phyloP scores from a whole-genome alignment of 768 basidiomycete genomes.

The Pleurotus sapidus region DNA sequence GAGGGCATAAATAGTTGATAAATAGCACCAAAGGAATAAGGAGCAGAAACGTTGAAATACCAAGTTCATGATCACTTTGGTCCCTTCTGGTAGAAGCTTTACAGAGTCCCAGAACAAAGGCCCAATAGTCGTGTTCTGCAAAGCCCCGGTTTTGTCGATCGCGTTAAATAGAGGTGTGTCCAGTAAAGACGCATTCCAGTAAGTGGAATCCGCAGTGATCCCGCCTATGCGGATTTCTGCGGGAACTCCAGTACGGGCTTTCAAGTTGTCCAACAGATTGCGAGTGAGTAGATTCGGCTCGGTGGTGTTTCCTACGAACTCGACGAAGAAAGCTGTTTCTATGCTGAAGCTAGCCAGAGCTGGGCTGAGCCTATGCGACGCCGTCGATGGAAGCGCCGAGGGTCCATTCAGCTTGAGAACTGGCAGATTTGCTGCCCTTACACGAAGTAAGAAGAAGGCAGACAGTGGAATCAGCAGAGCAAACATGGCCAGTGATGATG shows the following conservation, averaged over 20 bases:
- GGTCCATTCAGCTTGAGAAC: conserved; percentile 36
- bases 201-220: conserved; percentile 52
- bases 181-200: conserved; percentile 38
- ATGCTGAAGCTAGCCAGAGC: conserved; percentile 52
- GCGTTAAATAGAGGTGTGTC: conserved; percentile 39
- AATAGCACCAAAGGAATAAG: too few species aligned
- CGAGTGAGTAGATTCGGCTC: conserved; percentile 40
- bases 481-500: not conserved
- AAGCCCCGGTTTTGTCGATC: conserved; percentile 37
- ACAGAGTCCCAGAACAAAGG: conserved; percentile 48
- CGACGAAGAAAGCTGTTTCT: conserved; percentile 52
- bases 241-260: conserved; percentile 39
- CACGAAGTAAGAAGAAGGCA: not conserved
- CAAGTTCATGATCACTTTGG: conserved; percentile 44
- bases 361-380: conserved; percentile 40
- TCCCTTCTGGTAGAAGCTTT: conserved; percentile 40
- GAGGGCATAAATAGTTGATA: too few species aligned
- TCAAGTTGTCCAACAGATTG: conserved; percentile 43
- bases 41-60: conserved; percentile 20
- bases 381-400: conserved; percentile 37
- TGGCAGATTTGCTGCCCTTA: conserved; percentile 7
- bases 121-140: conserved; percentile 51
- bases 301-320: conserved; percentile 43
- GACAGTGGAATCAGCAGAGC: not conserved
- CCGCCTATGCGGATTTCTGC: conserved; percentile 50